A percentile compares a stretch with the other conserved stretches of the same genome.
Evolutionary conservation across 2,329 filamentous ascomycete species (phyloP).

Genomic region (Furcasterigmium furcatum): DNA sequence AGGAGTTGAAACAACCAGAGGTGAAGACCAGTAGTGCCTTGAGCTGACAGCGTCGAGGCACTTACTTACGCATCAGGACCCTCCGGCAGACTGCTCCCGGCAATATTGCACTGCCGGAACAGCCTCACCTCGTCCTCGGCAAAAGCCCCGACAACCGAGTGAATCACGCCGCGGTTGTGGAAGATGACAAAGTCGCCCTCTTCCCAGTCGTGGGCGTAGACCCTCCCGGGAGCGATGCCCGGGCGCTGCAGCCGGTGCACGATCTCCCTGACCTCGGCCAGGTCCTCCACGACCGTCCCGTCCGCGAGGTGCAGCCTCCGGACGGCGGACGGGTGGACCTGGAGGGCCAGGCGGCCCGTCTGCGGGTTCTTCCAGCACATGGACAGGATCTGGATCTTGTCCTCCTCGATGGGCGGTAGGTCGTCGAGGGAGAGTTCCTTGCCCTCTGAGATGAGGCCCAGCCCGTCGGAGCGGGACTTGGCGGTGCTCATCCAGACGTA

Average conservation of each 20-base stretch:
- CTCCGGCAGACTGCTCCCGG: slow-evolving; percentile 55
- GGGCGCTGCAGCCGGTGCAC: slow-evolving; percentile 68
- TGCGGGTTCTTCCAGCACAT: slow-evolving; percentile 77
- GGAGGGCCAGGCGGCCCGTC: slow-evolving; percentile 65
- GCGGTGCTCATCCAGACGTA: slow-evolving; percentile 79
- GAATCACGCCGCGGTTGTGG: slow-evolving; percentile 72
- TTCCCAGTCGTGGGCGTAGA: slow-evolving; percentile 76
- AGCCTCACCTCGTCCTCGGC: slow-evolving; percentile 68
- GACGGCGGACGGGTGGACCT: slow-evolving; percentile 71
- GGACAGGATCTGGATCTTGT: slow-evolving; percentile 68
- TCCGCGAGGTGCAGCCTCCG: slow-evolving; percentile 65
- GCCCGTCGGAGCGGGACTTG: slow-evolving; percentile 62
- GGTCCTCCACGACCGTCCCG: slow-evolving; percentile 66
- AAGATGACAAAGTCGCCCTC: slow-evolving; percentile 76
- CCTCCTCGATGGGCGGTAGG: slow-evolving; percentile 61
- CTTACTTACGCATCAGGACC: too few relatives aligned
- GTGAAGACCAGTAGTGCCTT: too few relatives aligned
- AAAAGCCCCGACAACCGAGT: slow-evolving; percentile 75
- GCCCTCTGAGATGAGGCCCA: slow-evolving; percentile 67
- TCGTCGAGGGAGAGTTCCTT: slow-evolving; percentile 57
- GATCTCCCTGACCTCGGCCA: slow-evolving; percentile 63
- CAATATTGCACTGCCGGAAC: slow-evolving; percentile 78
- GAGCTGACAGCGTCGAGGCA: too few relatives aligned
- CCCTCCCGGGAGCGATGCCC: slow-evolving; percentile 63
- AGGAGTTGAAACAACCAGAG: too few relatives aligned